Evolutionary conservation across 768 basidiomycete genomes (phyloP), one percentile per base, ranked within the genome.

Genomic region (Crassisporium funariophilum): DNA sequence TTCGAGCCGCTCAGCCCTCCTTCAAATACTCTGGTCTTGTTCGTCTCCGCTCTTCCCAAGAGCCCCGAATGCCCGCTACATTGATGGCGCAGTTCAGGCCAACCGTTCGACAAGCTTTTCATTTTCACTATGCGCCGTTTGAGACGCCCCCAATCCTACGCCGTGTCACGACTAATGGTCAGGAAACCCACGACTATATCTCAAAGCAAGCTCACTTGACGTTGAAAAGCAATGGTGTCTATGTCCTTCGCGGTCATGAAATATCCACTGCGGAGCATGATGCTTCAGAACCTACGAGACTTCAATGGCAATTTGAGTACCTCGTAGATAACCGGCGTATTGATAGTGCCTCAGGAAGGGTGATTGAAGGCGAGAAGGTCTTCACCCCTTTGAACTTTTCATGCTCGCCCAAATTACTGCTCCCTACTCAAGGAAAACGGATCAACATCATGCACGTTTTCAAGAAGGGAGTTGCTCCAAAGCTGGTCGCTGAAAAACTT

Each of bases 261-360:
- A 66, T 72, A 11, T 58, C 66, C 8, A 64, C 65, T 21, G 29
- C 49, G 25, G 57, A 63, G 21, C 41, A 36, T 16, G 46, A 42
- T 19, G 38, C 52, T 39, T 65, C 64, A 4, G 63, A 67, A 22
- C 60, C 52, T 29, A n/a, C 62, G 16, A 79, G 76, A 46, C 66
- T 89, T 13, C 68, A 69, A 17, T 93, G 91, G 92, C 79, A 80
- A 46, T 86, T 94, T 52, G 86, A 88, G 45, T 94, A 94, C 60
- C 58, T 83, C 23, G 86, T 94, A 8, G 78, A 79, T 31, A 82
- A 89, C 52, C 73, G 81, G 23, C 65, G 70, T 43, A 65, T 67
- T 17, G 73, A 78, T 17, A n/a, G n/a, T n/a, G 61, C 62, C 5
- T 69, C 73, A 4, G 78, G 79, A 17, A 75, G 70, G 47, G 57